Base-by-base conservation (phyloP, 2,329 filamentous ascomycete species). In the Aulographum hederae region DNA sequence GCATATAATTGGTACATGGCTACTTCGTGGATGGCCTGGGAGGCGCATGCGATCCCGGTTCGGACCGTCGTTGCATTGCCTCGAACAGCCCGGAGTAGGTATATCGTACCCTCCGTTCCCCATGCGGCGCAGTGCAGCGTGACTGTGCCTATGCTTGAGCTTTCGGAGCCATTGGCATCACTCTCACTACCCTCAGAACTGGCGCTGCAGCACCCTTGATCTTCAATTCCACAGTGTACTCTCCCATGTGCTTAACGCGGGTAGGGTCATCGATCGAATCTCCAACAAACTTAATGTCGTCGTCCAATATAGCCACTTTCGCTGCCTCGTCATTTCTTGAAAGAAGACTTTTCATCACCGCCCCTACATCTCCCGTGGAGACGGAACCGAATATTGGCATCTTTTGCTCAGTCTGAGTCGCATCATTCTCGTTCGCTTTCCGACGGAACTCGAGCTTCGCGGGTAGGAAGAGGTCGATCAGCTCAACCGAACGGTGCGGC, bases 321-420 rank as follows among this genome's bases (percentile, higher is more conserved):
- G 55, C 52, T 18, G 62, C 63, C 45, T 68, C 59, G 33, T 63
- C 56, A 39, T 67, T 61, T 34, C 58, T 55, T 21, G 57, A 58
- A 38, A 69, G 48, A 16, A 59, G 53, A 26, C 54, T 54, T 36
- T 55, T 59, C 34, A 71, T 54, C 16, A 55, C 59, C 12, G 51
- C 45, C 5, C 54, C 56, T 33, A 72, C 52, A 43, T 72, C 67
- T 16, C 52, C 46, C 5, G 58, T 60, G n/a, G 63, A 61, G 3
- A 72, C 64, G 3, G 63, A 65, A 17, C 66, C 67, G 39, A 65
- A 63, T 30, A 65, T 67, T 38, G 53, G 39, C 32, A 48, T 31
- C 20, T 20, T 20, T 23, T 12, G 6, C 6, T 13, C 23, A 11
- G 28, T 31, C 10, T 32, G 31, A 28, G 34, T 42, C 4, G 40